These are phyloP conservation scores for Eucalyptus tenuipes DNA, from an alignment of 345 rosid species.

Conservation along the genomic window DNA sequence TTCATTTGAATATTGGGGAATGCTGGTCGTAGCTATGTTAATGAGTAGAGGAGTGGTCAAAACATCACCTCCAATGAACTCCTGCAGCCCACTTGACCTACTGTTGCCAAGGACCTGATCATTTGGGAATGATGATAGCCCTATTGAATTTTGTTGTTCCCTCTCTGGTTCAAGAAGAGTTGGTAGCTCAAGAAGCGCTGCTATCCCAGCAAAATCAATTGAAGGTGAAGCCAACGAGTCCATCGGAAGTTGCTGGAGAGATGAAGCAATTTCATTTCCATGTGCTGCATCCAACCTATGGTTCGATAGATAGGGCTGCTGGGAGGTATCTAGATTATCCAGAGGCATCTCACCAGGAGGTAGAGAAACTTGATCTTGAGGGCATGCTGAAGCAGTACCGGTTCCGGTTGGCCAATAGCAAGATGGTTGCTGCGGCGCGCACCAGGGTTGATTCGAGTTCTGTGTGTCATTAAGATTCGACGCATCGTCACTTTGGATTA, in stretches of 20 bases:
- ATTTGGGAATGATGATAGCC: too few species aligned
- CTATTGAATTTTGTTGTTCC: not conserved
- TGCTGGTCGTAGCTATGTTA: not conserved
- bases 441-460: not conserved
- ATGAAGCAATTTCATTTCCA: not conserved
- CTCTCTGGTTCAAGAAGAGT: not conserved
- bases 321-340: not conserved
- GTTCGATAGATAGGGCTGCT: not conserved
- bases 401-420: not conserved
- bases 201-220: not conserved
- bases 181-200: fast-evolving
- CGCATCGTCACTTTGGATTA: not conserved
- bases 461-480: not conserved
- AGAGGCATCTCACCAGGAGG: not conserved
- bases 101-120: too few species aligned
- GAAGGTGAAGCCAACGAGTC: fast-evolving
- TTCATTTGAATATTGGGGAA: not conserved
- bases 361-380: not conserved
- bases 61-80: too few species aligned
- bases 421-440: not conserved
- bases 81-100: too few species aligned
- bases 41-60: too few species aligned
- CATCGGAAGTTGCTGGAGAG: not conserved
- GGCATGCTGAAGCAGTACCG: not conserved
- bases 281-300: not conserved